Conservation (phyloP, 176 grass and related monocot genomes). For the Aegilops umbellulata region DNA sequence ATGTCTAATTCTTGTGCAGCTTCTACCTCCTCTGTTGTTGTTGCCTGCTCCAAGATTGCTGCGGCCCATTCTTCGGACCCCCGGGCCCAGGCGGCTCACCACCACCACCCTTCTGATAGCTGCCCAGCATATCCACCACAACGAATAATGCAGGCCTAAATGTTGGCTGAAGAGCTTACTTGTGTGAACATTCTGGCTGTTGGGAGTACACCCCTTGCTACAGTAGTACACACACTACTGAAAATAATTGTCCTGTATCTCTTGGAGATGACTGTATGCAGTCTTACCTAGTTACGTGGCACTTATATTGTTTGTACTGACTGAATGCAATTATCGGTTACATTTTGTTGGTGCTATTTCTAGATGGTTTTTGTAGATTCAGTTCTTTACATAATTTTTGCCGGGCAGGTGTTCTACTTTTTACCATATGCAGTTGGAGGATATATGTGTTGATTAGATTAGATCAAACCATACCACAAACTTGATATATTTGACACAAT, state of each 20-base stretch:
- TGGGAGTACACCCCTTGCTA: no score
- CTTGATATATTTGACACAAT: no score
- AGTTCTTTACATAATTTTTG: no score
- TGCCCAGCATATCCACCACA: background rate
- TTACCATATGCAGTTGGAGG: background rate
- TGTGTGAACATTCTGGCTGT: no score
- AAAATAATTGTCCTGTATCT: no score
- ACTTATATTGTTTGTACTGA: no score
- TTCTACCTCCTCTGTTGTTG: conserved; percentile 54
- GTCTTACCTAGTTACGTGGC: no score
- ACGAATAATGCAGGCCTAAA: conserved; percentile 6
- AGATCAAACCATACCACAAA: no score
- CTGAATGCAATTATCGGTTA: no score
- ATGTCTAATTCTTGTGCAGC: conserved; percentile 11
- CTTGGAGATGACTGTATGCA: background rate
- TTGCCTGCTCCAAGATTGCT: conserved; percentile 47
- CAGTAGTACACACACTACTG: no score
- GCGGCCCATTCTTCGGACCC: conserved; percentile 14
- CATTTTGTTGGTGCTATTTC: no score
- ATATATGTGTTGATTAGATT: background rate
- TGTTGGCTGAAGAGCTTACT: background rate
- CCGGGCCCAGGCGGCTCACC: conserved; percentile 29
- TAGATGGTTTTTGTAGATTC: no score
- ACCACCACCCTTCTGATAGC: conserved; percentile 29
- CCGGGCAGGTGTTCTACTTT: background rate